Base-by-base conservation (phyloP, 2,329 filamentous ascomycete genomes). In the Byssothecium circinans region DNA sequence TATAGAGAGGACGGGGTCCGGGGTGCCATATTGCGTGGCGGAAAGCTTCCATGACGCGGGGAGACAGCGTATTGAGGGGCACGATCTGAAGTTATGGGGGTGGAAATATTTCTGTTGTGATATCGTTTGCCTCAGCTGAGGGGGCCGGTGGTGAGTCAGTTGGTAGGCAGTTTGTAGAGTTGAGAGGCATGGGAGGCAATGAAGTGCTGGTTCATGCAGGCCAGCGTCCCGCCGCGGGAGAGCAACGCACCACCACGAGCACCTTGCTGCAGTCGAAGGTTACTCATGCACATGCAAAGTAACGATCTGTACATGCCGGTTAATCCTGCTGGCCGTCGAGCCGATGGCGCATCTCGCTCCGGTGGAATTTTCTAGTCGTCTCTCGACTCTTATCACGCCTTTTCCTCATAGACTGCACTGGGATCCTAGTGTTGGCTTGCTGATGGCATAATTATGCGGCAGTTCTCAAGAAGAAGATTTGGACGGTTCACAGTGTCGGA, bases 251-350 rank as follows among this genome's bases (percentile, higher is more conserved):
- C 41, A 52, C 49, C 53, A 54, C 52, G 51, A 58, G 53, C 54
- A 49, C 49, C 45, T 33, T 50, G 23, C 45, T 59, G 62, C 53
- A 56, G 49, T 50, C 47, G 45, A 56, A n/a, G 49, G 54, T 57
- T 61, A 54, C 61, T 58, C 58, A 57, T 56, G 60, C 56, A 56
- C 45, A 56, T 46, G 61, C 57, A 58, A 58, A 47, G 58, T 58
- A 61, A 61, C 57, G 41, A 46, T 54, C 50, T 61, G 38, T 49
- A 48, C 44, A 52, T 44, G 44, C 43, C 58, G 61, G 60, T 43
- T 57, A 58, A 50, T 56, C 47, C 48, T 68, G 57, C 58, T 54
- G 47, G 50, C 52, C 50, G 50, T 53, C 54, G 56, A 63, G 53
- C 57, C 57, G 57, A 60, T 52, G 43, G 53, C 50, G 49, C 58